Evolutionary conservation across 208 protist genomes (phyloP), one percentile per base, ranked within the genome.

Genomic region (Spironucleus salmonicida): DNA sequence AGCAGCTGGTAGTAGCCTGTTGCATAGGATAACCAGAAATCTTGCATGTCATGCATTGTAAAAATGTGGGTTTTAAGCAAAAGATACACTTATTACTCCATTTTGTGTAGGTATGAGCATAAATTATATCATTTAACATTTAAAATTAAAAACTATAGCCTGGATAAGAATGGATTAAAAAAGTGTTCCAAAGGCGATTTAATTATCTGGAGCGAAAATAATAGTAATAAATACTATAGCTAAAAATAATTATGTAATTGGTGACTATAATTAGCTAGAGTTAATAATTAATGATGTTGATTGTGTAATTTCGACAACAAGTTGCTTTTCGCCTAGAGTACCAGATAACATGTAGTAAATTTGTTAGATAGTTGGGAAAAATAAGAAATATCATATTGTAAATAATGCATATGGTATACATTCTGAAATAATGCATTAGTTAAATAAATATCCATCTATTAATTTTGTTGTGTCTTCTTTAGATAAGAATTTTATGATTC

Each of bases 401-500:
- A 98, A 98, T 85, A 97, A 97, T 79, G 94, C 95, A 1, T 98
- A 97, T 84, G 94, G 93, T 0, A 69, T 97, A 49, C 93, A 97
- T 59, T 92, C 91, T 86, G 81, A 87, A 15, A 41, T 81, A 9
- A 78, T 97, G 13, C 81, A 89, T 19, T 84, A 87, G 59, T 85
- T 87, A 26, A 79, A 85, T 45, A 74, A 84, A 0, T 77, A 86
- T 41, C 89, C 90, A 7, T 83, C 90, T 23, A 85, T 97, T 0
- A 92, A 97, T 80, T 85, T 81, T 15, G 83, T 94, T 35, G 85
- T 98, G 32, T 93, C 97, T 74, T 95, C 91, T 35, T 92, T 90
- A 0, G 95, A 98, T 79, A 98, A 98, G 87, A 98, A 98, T 83
- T 95, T 97, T 66, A 85, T 97, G 38, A 93, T 98, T 32, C 95